Percentiles rank a stretch among this genome's conserved stretches.
phyloP scores from a whole-genome alignment of 768 basidiomycete species.

The Kwoniella dendrophila region DNA sequence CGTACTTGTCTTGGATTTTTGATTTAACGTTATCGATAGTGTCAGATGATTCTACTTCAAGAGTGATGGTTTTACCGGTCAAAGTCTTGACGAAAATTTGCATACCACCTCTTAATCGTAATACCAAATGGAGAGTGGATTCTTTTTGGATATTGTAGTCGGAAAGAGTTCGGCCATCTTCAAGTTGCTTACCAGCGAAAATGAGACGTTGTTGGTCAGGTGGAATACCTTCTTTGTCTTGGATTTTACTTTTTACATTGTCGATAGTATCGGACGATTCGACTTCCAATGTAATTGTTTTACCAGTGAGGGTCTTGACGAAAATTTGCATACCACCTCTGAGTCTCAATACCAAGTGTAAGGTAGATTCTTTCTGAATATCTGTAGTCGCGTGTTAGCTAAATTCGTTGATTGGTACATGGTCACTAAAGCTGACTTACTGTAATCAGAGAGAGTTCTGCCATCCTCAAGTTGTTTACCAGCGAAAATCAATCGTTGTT shows the following conservation, averaged over 20 bases:
- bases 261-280: slow-evolving; percentile 93
- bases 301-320: slow-evolving; percentile 66
- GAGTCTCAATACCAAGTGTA: slow-evolving; percentile 63
- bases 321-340: slow-evolving; percentile 56
- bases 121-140: slow-evolving; percentile 61
- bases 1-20: slow-evolving; percentile 90
- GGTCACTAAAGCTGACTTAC: slow-evolving; percentile 17
- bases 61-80: slow-evolving; percentile 57
- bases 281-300: slow-evolving; percentile 90
- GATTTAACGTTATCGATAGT: slow-evolving; percentile 93
- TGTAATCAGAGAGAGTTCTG: slow-evolving; percentile 87
- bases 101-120: slow-evolving; percentile 87
- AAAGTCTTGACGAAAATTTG: slow-evolving; percentile 61
- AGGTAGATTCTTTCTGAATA: slow-evolving; percentile 84
- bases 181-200: slow-evolving; percentile 89
- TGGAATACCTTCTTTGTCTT: slow-evolving; percentile 92
- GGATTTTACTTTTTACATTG: slow-evolving; percentile 91
- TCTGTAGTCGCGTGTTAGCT: slow-evolving; percentile 48
- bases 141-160: slow-evolving; percentile 67
- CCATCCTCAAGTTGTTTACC: slow-evolving; percentile 90
- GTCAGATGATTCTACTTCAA: slow-evolving; percentile 83
- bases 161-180: slow-evolving; percentile 84
- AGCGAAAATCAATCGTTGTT: slow-evolving; percentile 57
- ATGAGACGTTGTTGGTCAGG: slow-evolving; percentile 89
- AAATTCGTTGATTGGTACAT: neutral